phyloP scores from a whole-genome alignment of 768 basidiomycete species.

The Bullera alba region DNA sequence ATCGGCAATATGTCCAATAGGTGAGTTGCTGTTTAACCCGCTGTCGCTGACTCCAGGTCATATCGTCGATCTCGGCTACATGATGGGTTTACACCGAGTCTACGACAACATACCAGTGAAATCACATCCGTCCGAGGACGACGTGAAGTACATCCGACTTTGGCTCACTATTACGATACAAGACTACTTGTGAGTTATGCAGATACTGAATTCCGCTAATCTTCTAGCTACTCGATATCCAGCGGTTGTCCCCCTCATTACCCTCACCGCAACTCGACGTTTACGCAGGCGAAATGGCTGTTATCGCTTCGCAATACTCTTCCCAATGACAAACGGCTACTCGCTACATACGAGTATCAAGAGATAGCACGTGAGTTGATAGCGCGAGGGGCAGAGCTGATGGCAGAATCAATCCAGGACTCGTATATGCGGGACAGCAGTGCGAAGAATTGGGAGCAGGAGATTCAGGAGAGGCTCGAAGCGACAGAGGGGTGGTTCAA shows the following conservation, averaged over 20 bases:
- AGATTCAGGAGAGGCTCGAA: background rate
- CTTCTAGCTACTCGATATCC: background rate
- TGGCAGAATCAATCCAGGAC: background rate
- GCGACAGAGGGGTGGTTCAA: background rate
- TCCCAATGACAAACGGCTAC: background rate
- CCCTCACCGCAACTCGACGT: background rate
- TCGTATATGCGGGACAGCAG: too few species aligned
- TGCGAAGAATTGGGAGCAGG: background rate
- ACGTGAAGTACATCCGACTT: background rate
- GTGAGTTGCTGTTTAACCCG: background rate
- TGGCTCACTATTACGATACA: background rate
- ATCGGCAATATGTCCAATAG: background rate
- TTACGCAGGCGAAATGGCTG: background rate
- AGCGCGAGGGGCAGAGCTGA: background rate
- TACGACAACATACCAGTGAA: background rate
- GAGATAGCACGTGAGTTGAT: background rate
- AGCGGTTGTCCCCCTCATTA: background rate
- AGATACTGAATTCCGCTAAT: background rate
- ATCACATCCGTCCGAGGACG: background rate
- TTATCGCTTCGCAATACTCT: background rate
- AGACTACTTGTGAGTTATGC: background rate
- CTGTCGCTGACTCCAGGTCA: background rate
- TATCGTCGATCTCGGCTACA: background rate
- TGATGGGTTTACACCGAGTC: background rate
- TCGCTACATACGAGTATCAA: background rate